Percentiles rank a stretch among this genome's conserved stretches.
phyloP scores from a whole-genome alignment of 2,329 filamentous ascomycete species.

The Coniochaeta sp. region DNA sequence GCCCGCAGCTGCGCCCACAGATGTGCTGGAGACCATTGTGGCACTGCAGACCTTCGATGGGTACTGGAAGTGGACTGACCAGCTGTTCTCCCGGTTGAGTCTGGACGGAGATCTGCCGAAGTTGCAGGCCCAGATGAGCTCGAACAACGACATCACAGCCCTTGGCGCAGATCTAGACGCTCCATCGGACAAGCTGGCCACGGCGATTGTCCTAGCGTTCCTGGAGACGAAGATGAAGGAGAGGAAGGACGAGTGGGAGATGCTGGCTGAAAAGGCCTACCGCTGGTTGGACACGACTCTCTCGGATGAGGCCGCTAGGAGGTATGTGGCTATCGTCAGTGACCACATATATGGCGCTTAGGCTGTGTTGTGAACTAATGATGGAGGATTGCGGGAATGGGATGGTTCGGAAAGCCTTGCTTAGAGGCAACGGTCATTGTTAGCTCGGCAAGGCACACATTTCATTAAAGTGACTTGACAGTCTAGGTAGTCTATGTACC shows the following conservation, averaged over 20 bases:
- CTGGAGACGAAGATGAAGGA: constrained; percentile 36
- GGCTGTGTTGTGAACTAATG: background rate
- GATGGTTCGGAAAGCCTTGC: no score
- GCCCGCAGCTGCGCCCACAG: background rate
- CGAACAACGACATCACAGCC: constrained; percentile 3
- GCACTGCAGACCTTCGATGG: constrained; percentile 49
- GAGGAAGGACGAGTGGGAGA: constrained; percentile 53
- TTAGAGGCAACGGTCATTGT: no score
- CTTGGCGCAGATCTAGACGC: constrained; percentile 14
- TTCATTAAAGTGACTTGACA: no score
- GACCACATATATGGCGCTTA: background rate
- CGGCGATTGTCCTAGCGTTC: constrained; percentile 36
- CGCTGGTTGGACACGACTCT: constrained; percentile 33
- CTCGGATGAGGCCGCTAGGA: background rate
- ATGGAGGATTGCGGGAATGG: no score
- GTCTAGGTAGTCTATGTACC: no score
- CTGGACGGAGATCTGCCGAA: constrained; percentile 6
- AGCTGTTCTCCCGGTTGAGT: constrained; percentile 16
- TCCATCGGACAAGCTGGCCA: constrained; percentile 16
- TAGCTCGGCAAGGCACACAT: no score
- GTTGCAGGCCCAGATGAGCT: background rate
- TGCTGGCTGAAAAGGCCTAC: constrained; percentile 34
- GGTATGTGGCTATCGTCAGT: background rate
- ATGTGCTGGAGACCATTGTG: constrained; percentile 37
- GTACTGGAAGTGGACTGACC: constrained; percentile 34